Conservation (phyloP, 1,284 basidiomycete species). For the Irpex sp. region DNA sequence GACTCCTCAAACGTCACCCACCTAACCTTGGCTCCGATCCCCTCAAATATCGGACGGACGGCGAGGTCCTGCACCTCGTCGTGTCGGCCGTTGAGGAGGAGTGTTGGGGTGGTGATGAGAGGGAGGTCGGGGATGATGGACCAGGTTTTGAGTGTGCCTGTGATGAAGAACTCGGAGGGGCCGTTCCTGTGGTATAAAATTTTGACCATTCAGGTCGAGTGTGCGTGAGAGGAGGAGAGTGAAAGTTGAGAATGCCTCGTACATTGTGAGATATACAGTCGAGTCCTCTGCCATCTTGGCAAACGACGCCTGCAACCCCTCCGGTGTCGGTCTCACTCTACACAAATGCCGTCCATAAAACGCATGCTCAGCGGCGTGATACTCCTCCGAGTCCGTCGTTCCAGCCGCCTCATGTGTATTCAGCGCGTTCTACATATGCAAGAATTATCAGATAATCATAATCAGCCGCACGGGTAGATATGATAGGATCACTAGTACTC, state of each 20-base stretch:
- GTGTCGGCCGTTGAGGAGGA: conserved; percentile 26
- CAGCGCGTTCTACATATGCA: conserved; percentile 5
- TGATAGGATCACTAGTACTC: conserved; percentile 3
- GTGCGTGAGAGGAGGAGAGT: too few relatives aligned
- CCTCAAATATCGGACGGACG: conserved; percentile 21
- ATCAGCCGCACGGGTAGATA: not conserved
- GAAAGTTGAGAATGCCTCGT: not conserved
- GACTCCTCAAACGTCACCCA: conserved; percentile 26
- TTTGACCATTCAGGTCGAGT: too few relatives aligned
- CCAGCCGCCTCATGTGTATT: conserved; percentile 19
- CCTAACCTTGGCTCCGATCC: conserved; percentile 18
- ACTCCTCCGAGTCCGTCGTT: conserved; percentile 20
- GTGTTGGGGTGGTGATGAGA: conserved; percentile 23
- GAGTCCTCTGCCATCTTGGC: conserved; percentile 8
- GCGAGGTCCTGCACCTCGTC: conserved; percentile 24
- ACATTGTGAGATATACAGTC: conserved; percentile 11
- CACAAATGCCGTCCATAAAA: conserved; percentile 23
- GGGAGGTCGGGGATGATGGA: conserved; percentile 21
- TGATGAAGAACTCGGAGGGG: conserved; percentile 9
- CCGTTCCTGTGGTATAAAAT: too few relatives aligned
- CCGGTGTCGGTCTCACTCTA: conserved; percentile 20
- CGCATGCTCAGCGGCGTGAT: conserved; percentile 20
- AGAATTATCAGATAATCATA: not conserved
- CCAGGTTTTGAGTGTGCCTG: conserved; percentile 21
- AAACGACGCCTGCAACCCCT: conserved; percentile 15